Evolutionary conservation across 2,329 filamentous ascomycete genomes (phyloP), one percentile per base, ranked within the genome.

Genomic region (Botrytis paeoniae): DNA sequence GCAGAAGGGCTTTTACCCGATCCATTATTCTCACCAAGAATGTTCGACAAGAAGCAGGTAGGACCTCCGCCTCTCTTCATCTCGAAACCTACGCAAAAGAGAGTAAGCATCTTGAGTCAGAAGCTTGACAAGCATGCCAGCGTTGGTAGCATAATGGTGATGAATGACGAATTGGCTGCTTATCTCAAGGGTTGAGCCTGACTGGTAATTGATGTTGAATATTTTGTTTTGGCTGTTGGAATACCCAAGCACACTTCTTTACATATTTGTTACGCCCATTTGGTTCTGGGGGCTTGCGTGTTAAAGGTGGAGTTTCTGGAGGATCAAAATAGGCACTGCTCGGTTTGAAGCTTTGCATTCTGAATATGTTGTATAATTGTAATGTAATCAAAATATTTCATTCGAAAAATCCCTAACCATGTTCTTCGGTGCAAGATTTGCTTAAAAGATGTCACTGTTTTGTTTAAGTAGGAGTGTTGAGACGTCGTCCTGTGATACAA

Each of bases 161-260:
- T 43, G 25, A 69, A 48, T 32, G 63, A 54, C 8, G 70, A 69
- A 14, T 37, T 72, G 16, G n/a, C 57, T 29, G 65, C 63, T 39
- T 72, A 69, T 18, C 45, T 72, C 10, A 45, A n/a, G 22, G 32
- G 22, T 32, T 54, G 29, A 51, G 39, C 39, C 37, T 62, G 20
- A 6, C 22, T 37, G 14, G 25, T 37, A 20, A 9, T 37, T 25
- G 22, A 20, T 63, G 51, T 18, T 64, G 32, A 51, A 18, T 32
- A 9, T 48, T 71, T 54, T 20, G 1, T 35, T 70, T 29, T 48
- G n/a, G 43, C 59, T 25, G 39, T 41, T 39, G 45, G 63, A 8
- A 61, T 41, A 72, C 63, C 70, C 32, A 59, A 54, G 41, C 68
- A 68, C 32, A 41, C 41, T 72, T 68, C 18, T n/a, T 41, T 18